Conservation (phyloP, 129 eudicot species). For the Sambucus nigra region DNA sequence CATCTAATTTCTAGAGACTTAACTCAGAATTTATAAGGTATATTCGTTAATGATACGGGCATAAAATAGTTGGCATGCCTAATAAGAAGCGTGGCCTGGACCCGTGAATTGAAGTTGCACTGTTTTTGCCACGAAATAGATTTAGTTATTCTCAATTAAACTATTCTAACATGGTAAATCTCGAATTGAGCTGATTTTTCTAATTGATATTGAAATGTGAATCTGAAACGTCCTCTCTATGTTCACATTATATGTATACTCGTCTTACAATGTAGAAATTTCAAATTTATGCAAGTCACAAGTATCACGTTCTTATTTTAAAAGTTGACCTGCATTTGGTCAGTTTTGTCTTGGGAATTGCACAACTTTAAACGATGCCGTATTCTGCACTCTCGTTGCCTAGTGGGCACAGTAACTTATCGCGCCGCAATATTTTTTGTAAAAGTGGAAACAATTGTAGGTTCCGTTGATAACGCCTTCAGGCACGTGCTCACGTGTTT, state of each 20-base stretch:
- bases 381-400: background rate
- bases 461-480: slow-evolving; percentile 7
- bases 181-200: too few relatives aligned
- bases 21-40: too few relatives aligned
- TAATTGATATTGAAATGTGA: background rate
- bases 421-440: slow-evolving; percentile 28
- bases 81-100: too few relatives aligned
- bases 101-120: too few relatives aligned
- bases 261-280: background rate
- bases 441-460: background rate
- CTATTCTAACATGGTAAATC: too few relatives aligned
- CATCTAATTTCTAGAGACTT: too few relatives aligned
- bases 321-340: background rate
- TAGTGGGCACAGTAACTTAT: slow-evolving; percentile 5
- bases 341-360: background rate
- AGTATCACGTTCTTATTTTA: background rate
- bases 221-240: background rate
- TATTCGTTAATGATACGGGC: too few relatives aligned
- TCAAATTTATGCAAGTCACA: background rate
- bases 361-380: background rate
- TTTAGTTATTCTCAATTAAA: too few relatives aligned
- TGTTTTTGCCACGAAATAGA: too few relatives aligned
- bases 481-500: slow-evolving; percentile 53
- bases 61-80: too few relatives aligned
- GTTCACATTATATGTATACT: background rate